A percentile compares a stretch with the other conserved stretches of the same genome.
phyloP scores from a whole-genome alignment of 176 grass and related monocot genomes.

The Ananas comosus region DNA sequence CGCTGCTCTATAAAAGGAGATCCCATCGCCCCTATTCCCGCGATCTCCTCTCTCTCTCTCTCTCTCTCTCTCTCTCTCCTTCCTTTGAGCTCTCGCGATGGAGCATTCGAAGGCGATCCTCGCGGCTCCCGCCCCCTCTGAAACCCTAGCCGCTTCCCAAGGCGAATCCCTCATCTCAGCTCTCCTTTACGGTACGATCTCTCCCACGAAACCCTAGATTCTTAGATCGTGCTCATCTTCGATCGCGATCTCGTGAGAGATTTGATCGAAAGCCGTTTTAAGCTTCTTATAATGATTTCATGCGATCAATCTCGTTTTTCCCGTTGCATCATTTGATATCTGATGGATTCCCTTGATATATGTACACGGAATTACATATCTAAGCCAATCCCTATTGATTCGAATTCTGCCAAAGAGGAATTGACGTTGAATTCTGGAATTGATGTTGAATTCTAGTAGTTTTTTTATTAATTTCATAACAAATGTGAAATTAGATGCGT shows the following conservation, averaged over 20 bases:
- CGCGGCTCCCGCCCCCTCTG: background rate
- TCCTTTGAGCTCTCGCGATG: background rate
- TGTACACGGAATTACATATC: too few relatives aligned
- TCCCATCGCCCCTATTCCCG: background rate
- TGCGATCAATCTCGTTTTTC: background rate
- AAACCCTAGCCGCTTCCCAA: background rate
- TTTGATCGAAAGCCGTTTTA: background rate
- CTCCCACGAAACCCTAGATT: conserved; percentile 1
- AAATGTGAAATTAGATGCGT: background rate
- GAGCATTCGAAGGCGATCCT: conserved; percentile 7
- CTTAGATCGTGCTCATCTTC: background rate
- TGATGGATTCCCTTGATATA: background rate
- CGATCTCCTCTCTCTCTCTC: background rate
- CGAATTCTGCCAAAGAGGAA: background rate
- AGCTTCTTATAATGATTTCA: background rate
- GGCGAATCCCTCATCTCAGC: background rate
- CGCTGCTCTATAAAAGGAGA: background rate
- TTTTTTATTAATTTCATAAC: background rate
- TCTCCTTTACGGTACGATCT: conserved; percentile 3
- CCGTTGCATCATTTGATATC: background rate
- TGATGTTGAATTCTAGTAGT: background rate
- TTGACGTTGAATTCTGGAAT: background rate
- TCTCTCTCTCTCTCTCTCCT: background rate
- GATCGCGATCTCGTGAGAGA: background rate
- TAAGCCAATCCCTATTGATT: background rate